phyloP scores from a whole-genome alignment of 768 basidiomycete species.

The Amanita molliuscula region DNA sequence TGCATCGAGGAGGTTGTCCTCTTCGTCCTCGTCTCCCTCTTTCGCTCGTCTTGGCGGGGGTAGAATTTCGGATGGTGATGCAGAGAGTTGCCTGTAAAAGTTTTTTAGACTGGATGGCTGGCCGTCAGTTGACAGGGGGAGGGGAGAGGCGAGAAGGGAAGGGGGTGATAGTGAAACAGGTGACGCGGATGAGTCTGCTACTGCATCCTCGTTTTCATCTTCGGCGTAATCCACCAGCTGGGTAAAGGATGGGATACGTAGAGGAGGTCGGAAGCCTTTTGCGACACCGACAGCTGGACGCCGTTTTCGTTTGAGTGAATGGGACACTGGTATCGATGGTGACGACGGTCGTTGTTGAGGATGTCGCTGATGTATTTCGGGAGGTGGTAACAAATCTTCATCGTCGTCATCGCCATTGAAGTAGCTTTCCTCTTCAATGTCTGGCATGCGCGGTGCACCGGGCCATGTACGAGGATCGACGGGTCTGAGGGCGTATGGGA shows the following conservation, averaged over 20 bases:
- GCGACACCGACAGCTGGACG: slow-evolving; percentile 29
- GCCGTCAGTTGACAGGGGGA: slow-evolving; percentile 7
- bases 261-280: slow-evolving; percentile 36
- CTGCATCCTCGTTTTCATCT: slow-evolving; percentile 48
- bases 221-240: slow-evolving; percentile 73
- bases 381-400: slow-evolving; percentile 24
- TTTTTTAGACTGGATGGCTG: slow-evolving; percentile 22
- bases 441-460: slow-evolving; percentile 38
- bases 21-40: slow-evolving; percentile 35
- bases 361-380: slow-evolving; percentile 17
- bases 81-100: slow-evolving; percentile 24
- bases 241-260: slow-evolving; percentile 43
- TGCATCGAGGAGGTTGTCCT: slow-evolving; percentile 48
- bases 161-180: slow-evolving; percentile 3
- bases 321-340: slow-evolving; percentile 25
- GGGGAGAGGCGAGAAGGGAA: slow-evolving; percentile 9
- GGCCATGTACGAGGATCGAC: slow-evolving; percentile 32
- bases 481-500: slow-evolving; percentile 20
- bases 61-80: slow-evolving; percentile 23
- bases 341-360: slow-evolving; percentile 24
- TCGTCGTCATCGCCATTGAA: slow-evolving; percentile 83
- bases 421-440: slow-evolving; percentile 85
- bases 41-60: slow-evolving; percentile 30
- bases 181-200: background rate
- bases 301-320: slow-evolving; percentile 49